phyloP scores from a whole-genome alignment of 192 early-diverging fungal species.

The Phycomyces nitens region DNA sequence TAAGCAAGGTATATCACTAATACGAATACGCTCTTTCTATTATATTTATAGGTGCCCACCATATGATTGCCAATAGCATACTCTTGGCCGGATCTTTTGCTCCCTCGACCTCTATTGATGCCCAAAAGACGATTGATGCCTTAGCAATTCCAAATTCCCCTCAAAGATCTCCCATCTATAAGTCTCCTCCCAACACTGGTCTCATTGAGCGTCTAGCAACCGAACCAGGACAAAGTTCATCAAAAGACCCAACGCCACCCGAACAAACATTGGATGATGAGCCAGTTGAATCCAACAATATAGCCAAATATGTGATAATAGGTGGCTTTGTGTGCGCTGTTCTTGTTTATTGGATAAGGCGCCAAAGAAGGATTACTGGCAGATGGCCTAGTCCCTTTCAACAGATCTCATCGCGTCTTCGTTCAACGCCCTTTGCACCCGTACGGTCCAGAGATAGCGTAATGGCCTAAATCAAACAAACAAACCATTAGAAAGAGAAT shows the following conservation, averaged over 20 bases:
- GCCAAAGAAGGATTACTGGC: too few relatives aligned
- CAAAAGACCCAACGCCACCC: not conserved
- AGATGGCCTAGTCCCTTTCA: too few relatives aligned
- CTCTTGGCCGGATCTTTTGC: slow-evolving; percentile 18
- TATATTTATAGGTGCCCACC: slow-evolving; percentile 19
- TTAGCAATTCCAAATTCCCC: not conserved
- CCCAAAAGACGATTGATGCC: not conserved
- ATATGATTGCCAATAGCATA: slow-evolving; percentile 28
- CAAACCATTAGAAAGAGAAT: too few relatives aligned
- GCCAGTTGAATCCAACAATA: too few relatives aligned
- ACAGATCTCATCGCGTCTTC: too few relatives aligned
- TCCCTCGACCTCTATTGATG: not conserved
- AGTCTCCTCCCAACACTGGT: slow-evolving; percentile 8
- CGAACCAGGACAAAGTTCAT: not conserved
- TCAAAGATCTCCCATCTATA: slow-evolving; percentile 10
- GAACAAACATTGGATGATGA: not conserved
- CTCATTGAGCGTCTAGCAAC: not conserved
- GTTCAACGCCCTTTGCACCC: too few relatives aligned
- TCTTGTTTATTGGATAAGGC: too few relatives aligned
- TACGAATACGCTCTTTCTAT: not conserved
- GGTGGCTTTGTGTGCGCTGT: too few relatives aligned
- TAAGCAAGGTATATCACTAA: not conserved
- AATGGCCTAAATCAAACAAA: too few relatives aligned
- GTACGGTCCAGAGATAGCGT: too few relatives aligned
- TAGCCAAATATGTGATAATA: too few relatives aligned